Percentiles rank a stretch among this genome's conserved stretches.
Conservation (phyloP, 805 yeast species). For the Hanseniaspora jakobsenii region DNA sequence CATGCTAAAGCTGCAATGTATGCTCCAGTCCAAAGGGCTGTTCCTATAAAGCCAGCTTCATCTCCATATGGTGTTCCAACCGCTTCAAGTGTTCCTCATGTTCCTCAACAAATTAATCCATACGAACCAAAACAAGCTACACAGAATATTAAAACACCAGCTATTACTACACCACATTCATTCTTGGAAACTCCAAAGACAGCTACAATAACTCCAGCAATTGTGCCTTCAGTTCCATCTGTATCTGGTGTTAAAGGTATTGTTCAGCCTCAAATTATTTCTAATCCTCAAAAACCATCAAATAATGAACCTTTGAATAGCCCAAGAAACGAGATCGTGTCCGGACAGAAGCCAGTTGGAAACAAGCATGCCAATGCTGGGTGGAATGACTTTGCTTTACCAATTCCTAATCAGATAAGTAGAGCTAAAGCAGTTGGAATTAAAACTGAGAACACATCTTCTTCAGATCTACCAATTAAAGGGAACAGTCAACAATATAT, state of each 20-base stretch:
- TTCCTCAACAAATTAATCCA: slow-evolving; percentile 8
- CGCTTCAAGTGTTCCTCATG: slow-evolving; percentile 3
- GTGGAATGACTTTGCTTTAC: slow-evolving; percentile 30
- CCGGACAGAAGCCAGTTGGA: slow-evolving; percentile 29
- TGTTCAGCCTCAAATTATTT: slow-evolving; percentile 15
- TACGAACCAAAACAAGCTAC: slow-evolving; percentile 13
- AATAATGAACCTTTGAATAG: slow-evolving; percentile 28
- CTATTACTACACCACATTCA: slow-evolving; percentile 12
- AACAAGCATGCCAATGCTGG: slow-evolving; percentile 30
- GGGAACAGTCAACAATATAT: no score
- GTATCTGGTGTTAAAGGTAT: slow-evolving; percentile 15
- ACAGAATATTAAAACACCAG: slow-evolving; percentile 1
- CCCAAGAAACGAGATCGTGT: slow-evolving; percentile 29
- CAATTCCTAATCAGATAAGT: slow-evolving; percentile 23
- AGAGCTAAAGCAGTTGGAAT: slow-evolving; percentile 32
- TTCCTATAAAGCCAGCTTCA: slow-evolving; percentile 2
- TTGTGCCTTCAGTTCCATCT: slow-evolving; percentile 25
- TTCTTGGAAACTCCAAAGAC: slow-evolving; percentile 19
- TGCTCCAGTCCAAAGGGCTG: slow-evolving; percentile 13
- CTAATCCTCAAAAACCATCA: slow-evolving; percentile 21
- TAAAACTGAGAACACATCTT: slow-evolving; percentile 21
- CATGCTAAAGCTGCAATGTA: slow-evolving; percentile 15
- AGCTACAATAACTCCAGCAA: slow-evolving; percentile 21
- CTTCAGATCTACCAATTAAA: background rate
- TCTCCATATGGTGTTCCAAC: background rate